Percentiles rank a stretch among this genome's conserved stretches.
These are phyloP conservation scores for Rhodotorula taiwanensis DNA, from an alignment of 768 basidiomycete genomes.

Conservation along the genomic window DNA sequence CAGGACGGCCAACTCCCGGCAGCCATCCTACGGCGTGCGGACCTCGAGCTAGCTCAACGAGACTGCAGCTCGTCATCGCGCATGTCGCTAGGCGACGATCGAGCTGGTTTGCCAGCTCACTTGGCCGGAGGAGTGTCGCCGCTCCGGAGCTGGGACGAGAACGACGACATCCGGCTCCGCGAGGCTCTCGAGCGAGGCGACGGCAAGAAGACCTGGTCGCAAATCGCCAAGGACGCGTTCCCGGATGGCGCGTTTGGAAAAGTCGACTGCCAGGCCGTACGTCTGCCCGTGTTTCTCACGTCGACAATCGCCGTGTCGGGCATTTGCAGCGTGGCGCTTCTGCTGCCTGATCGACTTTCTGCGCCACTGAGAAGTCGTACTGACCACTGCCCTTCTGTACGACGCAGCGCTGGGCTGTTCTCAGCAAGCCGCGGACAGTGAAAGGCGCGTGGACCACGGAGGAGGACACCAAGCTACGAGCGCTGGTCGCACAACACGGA, in stretches of 20 bases:
- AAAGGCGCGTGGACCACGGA: constrained; percentile 37
- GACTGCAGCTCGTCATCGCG: too few relatives aligned
- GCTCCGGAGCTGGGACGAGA: not conserved
- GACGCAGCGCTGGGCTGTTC: constrained; percentile 28
- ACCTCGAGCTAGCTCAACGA: too few relatives aligned
- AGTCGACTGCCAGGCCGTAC: constrained; percentile 23
- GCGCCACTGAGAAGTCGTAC: not conserved
- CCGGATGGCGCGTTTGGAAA: constrained; percentile 29
- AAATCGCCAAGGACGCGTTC: constrained; percentile 28
- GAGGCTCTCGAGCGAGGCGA: constrained; percentile 16
- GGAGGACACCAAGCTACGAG: constrained; percentile 29
- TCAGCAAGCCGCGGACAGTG: constrained; percentile 28
- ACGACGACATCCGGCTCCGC: constrained; percentile 19
- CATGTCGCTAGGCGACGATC: too few relatives aligned
- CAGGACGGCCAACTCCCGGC: too few relatives aligned
- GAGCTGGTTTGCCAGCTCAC: too few relatives aligned
- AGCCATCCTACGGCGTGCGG: too few relatives aligned
- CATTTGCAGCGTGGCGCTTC: not conserved
- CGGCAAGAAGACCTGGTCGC: constrained; percentile 22
- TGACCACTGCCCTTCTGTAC: not conserved
- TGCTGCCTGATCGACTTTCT: not conserved
- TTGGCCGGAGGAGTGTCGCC: too few relatives aligned
- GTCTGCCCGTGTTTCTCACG: not conserved
- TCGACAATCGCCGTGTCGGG: not conserved
- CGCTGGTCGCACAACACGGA: constrained; percentile 31